Percentiles rank a stretch among this genome's conserved stretches.
Conservation (phyloP, 371 early-diverging fungal genomes). For the Rhizopus microsporus region DNA sequence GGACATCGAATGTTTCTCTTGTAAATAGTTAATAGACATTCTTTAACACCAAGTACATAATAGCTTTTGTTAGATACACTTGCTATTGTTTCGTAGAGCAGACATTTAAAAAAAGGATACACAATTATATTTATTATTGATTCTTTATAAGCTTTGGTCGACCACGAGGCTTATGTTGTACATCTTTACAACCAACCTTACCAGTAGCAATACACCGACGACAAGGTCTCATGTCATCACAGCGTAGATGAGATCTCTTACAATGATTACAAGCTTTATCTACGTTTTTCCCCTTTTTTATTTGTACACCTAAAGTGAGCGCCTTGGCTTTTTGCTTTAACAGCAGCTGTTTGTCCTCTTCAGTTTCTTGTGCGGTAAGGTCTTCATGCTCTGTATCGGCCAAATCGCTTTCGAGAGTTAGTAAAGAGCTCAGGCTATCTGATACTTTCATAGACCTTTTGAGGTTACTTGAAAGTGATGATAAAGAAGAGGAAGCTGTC, state of each 20-base stretch:
- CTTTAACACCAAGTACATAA: too few relatives aligned
- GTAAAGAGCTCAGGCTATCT: conserved; percentile 11
- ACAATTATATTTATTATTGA: background rate
- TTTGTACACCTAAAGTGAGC: background rate
- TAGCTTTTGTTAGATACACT: background rate
- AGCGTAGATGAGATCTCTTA: conserved; percentile 50
- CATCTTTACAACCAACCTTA: conserved; percentile 49
- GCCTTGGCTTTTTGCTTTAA: conserved; percentile 5
- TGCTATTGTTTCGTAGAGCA: background rate
- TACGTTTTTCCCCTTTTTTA: conserved; percentile 43
- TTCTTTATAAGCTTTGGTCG: conserved; percentile 23
- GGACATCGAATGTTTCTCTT: too few relatives aligned
- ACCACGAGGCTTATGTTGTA: conserved; percentile 51
- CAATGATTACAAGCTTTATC: conserved; percentile 54
- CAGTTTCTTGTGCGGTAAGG: conserved; percentile 21
- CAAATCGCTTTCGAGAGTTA: conserved; percentile 6
- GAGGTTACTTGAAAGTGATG: conserved; percentile 21
- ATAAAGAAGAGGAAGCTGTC: conserved; percentile 24
- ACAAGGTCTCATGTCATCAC: conserved; percentile 51
- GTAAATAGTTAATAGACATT: too few relatives aligned
- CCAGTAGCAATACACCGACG: conserved; percentile 48
- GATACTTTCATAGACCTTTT: conserved; percentile 26
- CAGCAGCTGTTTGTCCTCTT: conserved; percentile 18
- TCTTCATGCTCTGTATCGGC: conserved; percentile 8
- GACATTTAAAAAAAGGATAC: too few relatives aligned